A percentile compares a stretch with the other conserved stretches of the same genome.
phyloP scores from a whole-genome alignment of 148 eudicot genomes.

The Silene latifolia region DNA sequence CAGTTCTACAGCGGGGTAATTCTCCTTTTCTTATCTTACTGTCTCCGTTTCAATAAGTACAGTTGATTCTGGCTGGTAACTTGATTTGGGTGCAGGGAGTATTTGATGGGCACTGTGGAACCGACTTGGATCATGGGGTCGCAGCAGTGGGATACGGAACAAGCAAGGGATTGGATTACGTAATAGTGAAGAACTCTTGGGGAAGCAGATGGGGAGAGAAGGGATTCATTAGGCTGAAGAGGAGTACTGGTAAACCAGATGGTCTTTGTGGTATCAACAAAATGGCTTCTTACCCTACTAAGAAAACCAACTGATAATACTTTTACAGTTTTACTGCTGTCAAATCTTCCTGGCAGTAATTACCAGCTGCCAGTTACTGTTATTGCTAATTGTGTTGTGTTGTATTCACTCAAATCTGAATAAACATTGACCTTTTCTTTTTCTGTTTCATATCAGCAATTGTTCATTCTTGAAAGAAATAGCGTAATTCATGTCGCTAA shows the following conservation, averaged over 20 bases:
- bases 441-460: background rate
- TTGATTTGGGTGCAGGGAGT: slow-evolving; percentile 58
- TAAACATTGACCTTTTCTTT: background rate
- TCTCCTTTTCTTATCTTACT: background rate
- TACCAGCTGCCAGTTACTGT: background rate
- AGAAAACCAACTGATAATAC: slow-evolving; percentile 43
- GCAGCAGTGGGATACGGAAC: slow-evolving; percentile 92
- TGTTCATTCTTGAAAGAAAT: background rate
- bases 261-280: slow-evolving; percentile 87
- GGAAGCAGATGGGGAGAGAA: slow-evolving; percentile 97
- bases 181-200: slow-evolving; percentile 96
- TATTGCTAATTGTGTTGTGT: background rate
- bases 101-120: slow-evolving; percentile 92
- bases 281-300: slow-evolving; percentile 93
- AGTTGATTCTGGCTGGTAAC: too few species aligned
- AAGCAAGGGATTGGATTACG: slow-evolving; percentile 63
- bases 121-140: slow-evolving; percentile 85
- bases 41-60: background rate
- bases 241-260: slow-evolving; percentile 69
- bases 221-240: slow-evolving; percentile 85
- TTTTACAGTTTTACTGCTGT: slow-evolving; percentile 8
- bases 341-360: background rate
- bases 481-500: background rate
- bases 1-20: slow-evolving; percentile 96
- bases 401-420: slow-evolving; percentile 5